Base-by-base conservation (phyloP, 1,139 yeast genomes). In the Scheffersomyces illinoinensis region DNA sequence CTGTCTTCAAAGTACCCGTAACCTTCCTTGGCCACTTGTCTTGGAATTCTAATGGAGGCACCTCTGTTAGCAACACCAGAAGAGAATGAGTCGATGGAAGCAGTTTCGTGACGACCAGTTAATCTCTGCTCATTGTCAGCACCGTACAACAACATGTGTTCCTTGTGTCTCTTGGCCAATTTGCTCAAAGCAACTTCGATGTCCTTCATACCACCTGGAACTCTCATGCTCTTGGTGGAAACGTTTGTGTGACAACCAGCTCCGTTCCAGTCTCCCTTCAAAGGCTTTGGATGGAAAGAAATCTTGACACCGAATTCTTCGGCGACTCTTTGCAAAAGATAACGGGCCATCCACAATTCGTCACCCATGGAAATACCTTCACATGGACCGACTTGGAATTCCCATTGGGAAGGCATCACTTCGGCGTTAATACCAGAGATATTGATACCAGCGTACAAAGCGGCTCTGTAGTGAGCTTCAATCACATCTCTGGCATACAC, bases 381-480 rank as follows among this genome's bases (percentile, higher is more conserved):
- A 81, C 98, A 92, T 65, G 99, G 99, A 73, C 99, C 99, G 69
- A 95, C 98, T 85, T 95, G 99, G 91, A 91, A 95, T 84, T 95
- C 99, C 99, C 99, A 95, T 86, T 95, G 99, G 61, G 98, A 92
- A 60, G 99, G 99, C 98, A 95, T 95, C 66, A 95, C 99, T 85
- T 95, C 99, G 69, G 99, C 99, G 78, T 95, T 95, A 77, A 95
- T 93, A 83, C 99, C 99, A 59, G 97, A 90, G 68, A 93, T 88
- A 74, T 85, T 82, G 68, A 95, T 78, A 73, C 98, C 98, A 64
- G 98, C 88, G 76, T 91, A 90, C 65, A 95, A 85, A 84, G 98
- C 93, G 64, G 99, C 99, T 79, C 96, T 89, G 90, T 95, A 95
- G 83, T 95, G 99, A 62, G 99, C 98, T 84, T 95, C 99, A 71